These are phyloP conservation scores for Podochytrium sp. DNA, from an alignment of 192 early-diverging fungal species.

Conservation along the genomic window DNA sequence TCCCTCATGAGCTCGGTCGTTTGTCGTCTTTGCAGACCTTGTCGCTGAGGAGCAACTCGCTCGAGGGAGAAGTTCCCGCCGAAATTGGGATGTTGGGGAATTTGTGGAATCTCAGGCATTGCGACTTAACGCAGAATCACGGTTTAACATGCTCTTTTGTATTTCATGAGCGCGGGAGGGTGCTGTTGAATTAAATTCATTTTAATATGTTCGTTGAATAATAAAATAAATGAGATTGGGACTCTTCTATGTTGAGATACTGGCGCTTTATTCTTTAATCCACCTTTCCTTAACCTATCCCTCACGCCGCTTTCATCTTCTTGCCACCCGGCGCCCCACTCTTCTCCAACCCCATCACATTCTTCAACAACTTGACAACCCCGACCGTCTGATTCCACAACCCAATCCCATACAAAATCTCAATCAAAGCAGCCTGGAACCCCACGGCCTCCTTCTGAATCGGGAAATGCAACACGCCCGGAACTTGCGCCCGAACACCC, in stretches of 20 bases:
- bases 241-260: no score
- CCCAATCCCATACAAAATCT: constrained; percentile 12
- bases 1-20: background rate
- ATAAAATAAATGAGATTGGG: no score
- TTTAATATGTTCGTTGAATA: no score
- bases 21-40: background rate
- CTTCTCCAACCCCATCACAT: background rate
- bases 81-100: background rate
- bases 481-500: constrained; percentile 22
- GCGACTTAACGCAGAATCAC: no score
- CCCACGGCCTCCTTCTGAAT: constrained; percentile 17
- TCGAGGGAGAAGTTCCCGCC: background rate
- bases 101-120: no score
- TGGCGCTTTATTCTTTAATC: no score
- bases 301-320: background rate
- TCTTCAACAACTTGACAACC: constrained; percentile 3
- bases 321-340: background rate
- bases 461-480: constrained; percentile 16
- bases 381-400: constrained; percentile 14
- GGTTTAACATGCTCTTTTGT: no score
- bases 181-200: no score
- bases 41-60: background rate
- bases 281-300: no score
- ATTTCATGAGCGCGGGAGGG: no score
- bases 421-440: constrained; percentile 22